phyloP scores from a whole-genome alignment of 805 yeast species.

The Priceomyces medius region DNA sequence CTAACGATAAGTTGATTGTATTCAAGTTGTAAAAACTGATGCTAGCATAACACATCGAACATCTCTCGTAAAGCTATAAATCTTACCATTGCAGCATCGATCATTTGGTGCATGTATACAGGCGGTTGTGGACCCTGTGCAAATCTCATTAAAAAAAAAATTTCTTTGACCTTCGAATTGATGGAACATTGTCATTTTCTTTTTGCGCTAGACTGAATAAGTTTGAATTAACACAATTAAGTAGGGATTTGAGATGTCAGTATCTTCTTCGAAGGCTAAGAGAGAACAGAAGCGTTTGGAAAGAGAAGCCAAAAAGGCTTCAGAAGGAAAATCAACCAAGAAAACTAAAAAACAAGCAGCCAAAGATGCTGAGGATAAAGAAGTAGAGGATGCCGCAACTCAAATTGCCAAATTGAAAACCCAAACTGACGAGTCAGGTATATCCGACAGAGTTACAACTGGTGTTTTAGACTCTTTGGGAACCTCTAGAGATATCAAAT shows the following conservation, averaged over 20 bases:
- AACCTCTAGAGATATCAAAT: constrained; percentile 91
- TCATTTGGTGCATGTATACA: neutral
- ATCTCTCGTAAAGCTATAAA: no score
- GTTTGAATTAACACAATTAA: constrained; percentile 1
- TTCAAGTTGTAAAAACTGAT: no score
- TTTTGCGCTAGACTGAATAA: neutral
- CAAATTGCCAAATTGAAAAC: constrained; percentile 83
- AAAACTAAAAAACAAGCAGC: constrained; percentile 58
- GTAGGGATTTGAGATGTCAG: constrained; percentile 34
- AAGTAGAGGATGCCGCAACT: constrained; percentile 62
- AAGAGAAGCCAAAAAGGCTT: constrained; percentile 45
- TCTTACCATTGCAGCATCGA: neutral
- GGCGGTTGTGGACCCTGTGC: neutral
- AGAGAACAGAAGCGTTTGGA: constrained; percentile 93
- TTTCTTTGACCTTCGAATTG: constrained; percentile 1
- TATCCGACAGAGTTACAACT: constrained; percentile 95
- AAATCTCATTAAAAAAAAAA: neutral
- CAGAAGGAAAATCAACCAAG: constrained; percentile 72
- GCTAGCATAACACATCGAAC: no score
- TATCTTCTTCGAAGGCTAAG: constrained; percentile 94
- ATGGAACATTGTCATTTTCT: neutral
- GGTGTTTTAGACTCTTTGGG: constrained; percentile 90
- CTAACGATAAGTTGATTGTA: no score
- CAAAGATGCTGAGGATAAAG: constrained; percentile 51
- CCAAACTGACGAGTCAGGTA: constrained; percentile 90